phyloP scores from a whole-genome alignment of 106 monocot species.

The Amphibolis antarctica region DNA sequence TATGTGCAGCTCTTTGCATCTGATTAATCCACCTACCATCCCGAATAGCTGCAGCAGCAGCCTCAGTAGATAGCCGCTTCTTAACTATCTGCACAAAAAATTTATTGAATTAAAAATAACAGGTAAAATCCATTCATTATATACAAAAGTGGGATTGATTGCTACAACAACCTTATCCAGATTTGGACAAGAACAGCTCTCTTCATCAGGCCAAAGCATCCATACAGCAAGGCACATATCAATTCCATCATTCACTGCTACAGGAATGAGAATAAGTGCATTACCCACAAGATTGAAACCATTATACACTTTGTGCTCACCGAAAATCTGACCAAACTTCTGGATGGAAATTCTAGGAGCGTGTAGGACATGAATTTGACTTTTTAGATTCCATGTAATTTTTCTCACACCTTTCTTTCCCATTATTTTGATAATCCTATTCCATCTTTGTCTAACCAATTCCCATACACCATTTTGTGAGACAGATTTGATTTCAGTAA shows the following conservation, averaged over 20 bases:
- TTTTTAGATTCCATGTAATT: conserved; percentile 81
- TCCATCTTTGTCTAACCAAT: conserved; percentile 49
- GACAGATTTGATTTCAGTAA: conserved; percentile 9
- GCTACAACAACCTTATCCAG: conserved; percentile 62
- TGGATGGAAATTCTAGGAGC: conserved; percentile 53
- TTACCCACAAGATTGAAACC: conserved; percentile 36
- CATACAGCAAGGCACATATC: conserved; percentile 62
- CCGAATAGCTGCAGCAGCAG: conserved; percentile 56
- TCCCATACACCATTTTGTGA: conserved; percentile 27
- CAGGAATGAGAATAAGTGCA: conserved; percentile 43
- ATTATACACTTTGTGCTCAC: conserved; percentile 19
- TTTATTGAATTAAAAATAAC: background rate
- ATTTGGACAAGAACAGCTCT: conserved; percentile 65
- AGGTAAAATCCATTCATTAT: too few species aligned
- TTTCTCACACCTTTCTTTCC: conserved; percentile 41
- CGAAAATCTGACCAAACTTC: conserved; percentile 30
- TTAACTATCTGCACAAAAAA: conserved; percentile 45
- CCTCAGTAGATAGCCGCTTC: conserved; percentile 56
- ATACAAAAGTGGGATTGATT: too few species aligned
- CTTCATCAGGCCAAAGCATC: conserved; percentile 99
- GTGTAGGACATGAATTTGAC: conserved; percentile 74
- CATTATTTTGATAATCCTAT: conserved; percentile 59
- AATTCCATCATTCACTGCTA: conserved; percentile 42
- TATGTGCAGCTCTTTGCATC: conserved; percentile 84
- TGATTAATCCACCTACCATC: conserved; percentile 93